Base-by-base conservation (phyloP, 2,329 filamentous ascomycete genomes). In the Verticillium zaregamsianum region DNA sequence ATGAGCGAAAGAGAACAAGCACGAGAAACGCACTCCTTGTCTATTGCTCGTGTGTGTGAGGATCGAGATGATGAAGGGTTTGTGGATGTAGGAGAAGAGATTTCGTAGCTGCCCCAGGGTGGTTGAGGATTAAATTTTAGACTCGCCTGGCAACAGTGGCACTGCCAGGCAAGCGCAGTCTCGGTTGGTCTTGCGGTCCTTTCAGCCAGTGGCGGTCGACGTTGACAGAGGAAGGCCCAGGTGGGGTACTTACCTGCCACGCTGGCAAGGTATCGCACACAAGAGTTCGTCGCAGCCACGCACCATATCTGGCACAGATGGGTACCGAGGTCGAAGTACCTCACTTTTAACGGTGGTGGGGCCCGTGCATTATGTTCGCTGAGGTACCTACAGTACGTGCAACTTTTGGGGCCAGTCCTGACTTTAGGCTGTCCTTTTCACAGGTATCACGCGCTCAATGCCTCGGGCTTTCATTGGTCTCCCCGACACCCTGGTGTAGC, bases 1-100 rank as follows among this genome's bases (percentile, higher is more conserved):
- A 69, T 73, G 80, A 80, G 79, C 77, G 80, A 83, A 83, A 81
- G 81, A 83, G 80, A 82, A 79, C 74, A 78, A 81, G 82, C 79
- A 83, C 82, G 80, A 81, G 74, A 77, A 79, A 78, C 81, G 82
- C 80, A 83, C 82, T 83, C 80, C 81, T 80, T 80, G 80, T 79
- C 78, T 78, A 73, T 73, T 77, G 74, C 75, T 76, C 75, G 76
- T 77, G 77, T 32, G 45, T 59, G 58, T 59, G 33, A 52, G 45
- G 45, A 52, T 25, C 20, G 45, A 25, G 45, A 73, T 68, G 67
- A 71, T 68, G 70, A 73, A 66, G 69, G 68, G 70, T 71, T 71
- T 72, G 76, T 81, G 78, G 73, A 73, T 75, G 77, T 78, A 73
- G 72, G 69, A 73, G 71, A 71, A 74, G 73, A 76, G 76, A 74